Evolutionary conservation across 306 rosid species (phyloP), one percentile per base, ranked within the genome.

Genomic region (Casuarina cunninghamiana): DNA sequence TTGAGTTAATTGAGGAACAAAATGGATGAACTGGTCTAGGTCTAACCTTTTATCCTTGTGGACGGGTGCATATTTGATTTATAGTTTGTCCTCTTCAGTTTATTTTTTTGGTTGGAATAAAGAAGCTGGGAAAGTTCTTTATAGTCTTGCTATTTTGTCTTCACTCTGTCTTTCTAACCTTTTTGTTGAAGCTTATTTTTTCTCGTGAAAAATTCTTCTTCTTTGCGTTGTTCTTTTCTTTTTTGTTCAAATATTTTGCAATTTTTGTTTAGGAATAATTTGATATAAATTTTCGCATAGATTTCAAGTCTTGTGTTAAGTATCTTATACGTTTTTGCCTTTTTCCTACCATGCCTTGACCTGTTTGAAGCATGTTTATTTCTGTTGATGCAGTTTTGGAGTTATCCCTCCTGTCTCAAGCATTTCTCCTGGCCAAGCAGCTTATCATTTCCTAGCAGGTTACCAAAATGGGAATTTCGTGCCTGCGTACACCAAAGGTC

Each of bases 351-450:
- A 53, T 44, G 4, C 53, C 16, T 74, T 80, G 63, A 49, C 8
- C 43, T 57, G 72, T 26, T 26, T 57, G 44, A 48, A n/a, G 73
- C 53, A 2, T 62, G 45, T 6, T 54, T 32, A 45, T 54, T 39
- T 82, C 76, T 71, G 13, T 78, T 71, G 53, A 82, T 72, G 73
- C 79, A 87, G 87, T 68, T 77, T 82, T 17, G 78, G 75, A 68
- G 35, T 72, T 48, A 83, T 84, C 77, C 91, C 87, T 45, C 6
- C 82, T 42, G 65, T 77, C 48, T 87, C 87, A 72, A 85, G 73
- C 85, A 88, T 85, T 61, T 78, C 79, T 44, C 86, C 86, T 72
- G 84, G 84, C 45, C 91, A 85, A 75, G 91, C 87, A 35, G 91
- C 88, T 35, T 87, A 78, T 78, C 91, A 87, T 74, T 83, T 84